A percentile compares a stretch with the other conserved stretches of the same genome.
Evolutionary conservation across 2,329 filamentous ascomycete genomes (phyloP).

Genomic region (Fusarium anguioides): DNA sequence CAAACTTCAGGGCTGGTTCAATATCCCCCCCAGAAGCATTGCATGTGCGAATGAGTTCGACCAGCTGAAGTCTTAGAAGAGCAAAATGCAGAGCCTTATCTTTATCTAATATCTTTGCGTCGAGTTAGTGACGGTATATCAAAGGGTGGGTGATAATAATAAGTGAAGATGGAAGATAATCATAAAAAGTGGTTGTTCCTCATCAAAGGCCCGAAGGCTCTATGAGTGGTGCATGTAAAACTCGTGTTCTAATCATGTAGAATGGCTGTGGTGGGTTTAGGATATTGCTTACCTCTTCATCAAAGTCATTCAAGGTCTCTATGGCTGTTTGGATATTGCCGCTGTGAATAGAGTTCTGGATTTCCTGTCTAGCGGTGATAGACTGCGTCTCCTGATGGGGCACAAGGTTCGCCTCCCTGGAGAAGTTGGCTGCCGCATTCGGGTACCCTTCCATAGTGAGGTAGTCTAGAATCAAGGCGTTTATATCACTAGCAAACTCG

Average conservation of each 20-base stretch:
- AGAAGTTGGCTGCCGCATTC: slow-evolving; percentile 91
- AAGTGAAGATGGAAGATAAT: slow-evolving; percentile 35
- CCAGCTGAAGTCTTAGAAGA: slow-evolving; percentile 87
- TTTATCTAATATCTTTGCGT: slow-evolving; percentile 82
- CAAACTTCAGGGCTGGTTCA: slow-evolving; percentile 83
- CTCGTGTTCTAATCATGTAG: slow-evolving; percentile 87
- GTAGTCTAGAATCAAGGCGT: slow-evolving; percentile 95
- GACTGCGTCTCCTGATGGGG: slow-evolving; percentile 77
- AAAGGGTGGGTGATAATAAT: not conserved
- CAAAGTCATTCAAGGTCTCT: slow-evolving; percentile 86
- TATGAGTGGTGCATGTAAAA: slow-evolving; percentile 99
- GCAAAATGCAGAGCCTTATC: slow-evolving; percentile 89
- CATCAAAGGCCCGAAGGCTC: slow-evolving; percentile 87
- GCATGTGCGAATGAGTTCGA: slow-evolving; percentile 88
- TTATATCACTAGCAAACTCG: slow-evolving; percentile 79
- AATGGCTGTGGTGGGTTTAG: slow-evolving; percentile 50
- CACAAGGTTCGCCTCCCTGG: slow-evolving; percentile 88
- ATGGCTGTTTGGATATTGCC: slow-evolving; percentile 90
- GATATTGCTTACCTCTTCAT: slow-evolving; percentile 81
- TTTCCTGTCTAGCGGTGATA: slow-evolving; percentile 82
- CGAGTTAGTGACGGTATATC: slow-evolving; percentile 18
- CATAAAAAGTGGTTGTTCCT: slow-evolving; percentile 76
- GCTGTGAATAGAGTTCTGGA: slow-evolving; percentile 84
- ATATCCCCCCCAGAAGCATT: slow-evolving; percentile 78
- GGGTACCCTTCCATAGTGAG: slow-evolving; percentile 96